Conservation (phyloP, 2,329 filamentous ascomycete species). For the Colletotrichum costaricense region DNA sequence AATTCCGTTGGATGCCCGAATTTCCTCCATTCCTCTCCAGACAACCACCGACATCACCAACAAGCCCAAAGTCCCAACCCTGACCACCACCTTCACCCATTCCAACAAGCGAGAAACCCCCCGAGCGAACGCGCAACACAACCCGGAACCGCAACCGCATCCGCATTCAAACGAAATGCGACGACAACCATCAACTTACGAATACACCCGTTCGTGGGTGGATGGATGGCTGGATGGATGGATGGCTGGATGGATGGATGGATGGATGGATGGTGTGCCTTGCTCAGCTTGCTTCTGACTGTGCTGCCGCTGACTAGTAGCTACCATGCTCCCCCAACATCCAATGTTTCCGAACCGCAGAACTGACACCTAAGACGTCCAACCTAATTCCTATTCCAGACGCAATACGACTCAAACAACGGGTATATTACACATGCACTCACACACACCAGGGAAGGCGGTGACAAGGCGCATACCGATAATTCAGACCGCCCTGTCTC, state of each 20-base stretch:
- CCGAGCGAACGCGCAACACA: neutral
- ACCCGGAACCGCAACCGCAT: neutral
- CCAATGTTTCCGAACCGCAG: conserved; percentile 26
- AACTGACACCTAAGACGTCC: conserved; percentile 18
- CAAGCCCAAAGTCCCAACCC: neutral
- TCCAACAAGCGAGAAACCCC: neutral
- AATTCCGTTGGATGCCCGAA: conserved; percentile 28
- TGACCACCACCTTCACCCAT: neutral
- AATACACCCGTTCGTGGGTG: conserved; percentile 2
- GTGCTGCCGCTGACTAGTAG: conserved; percentile 18
- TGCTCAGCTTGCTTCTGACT: conserved; percentile 5
- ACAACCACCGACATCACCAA: conserved; percentile 25
- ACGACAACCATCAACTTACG: conserved; percentile 1
- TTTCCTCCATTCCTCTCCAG: conserved; percentile 28
- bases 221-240: neutral
- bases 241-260: neutral
- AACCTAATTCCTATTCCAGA: conserved; percentile 13
- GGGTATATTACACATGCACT: conserved; percentile 9
- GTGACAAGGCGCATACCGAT: conserved; percentile 23
- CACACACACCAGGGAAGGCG: conserved; percentile 11
- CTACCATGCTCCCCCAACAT: conserved; percentile 10
- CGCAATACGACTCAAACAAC: conserved; percentile 20
- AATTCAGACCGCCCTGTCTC: conserved; percentile 19
- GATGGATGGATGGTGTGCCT: neutral
- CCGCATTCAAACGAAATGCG: conserved; percentile 14